Evolutionary conservation across 495 filamentous ascomycete genomes (phyloP).

Genomic region (Aspergillus wentii): DNA sequence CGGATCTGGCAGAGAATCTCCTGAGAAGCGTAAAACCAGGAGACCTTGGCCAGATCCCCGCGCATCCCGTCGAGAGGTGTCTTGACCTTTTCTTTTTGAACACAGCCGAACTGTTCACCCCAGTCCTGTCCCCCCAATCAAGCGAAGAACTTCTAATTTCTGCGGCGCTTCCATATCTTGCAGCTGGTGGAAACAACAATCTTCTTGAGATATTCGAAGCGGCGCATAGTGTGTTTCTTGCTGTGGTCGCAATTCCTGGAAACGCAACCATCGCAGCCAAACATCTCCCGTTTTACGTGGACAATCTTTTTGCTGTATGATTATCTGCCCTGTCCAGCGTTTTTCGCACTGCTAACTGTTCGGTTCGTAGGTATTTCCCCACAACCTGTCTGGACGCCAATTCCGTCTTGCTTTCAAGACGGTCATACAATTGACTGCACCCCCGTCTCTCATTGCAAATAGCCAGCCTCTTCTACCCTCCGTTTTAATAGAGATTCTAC

Average conservation of each 20-base stretch:
- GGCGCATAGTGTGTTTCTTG: conserved; percentile 81
- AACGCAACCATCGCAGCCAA: conserved; percentile 66
- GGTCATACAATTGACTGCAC: conserved; percentile 77
- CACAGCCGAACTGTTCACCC: conserved; percentile 77
- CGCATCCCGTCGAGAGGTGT: conserved; percentile 70
- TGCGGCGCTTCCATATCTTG: conserved; percentile 73
- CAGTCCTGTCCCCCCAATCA: conserved; percentile 56
- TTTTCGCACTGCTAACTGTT: conserved; percentile 7
- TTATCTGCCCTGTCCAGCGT: background rate
- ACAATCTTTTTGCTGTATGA: conserved; percentile 68
- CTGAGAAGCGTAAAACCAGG: conserved; percentile 57
- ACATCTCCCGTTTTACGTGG: conserved; percentile 81
- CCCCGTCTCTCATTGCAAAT: conserved; percentile 68
- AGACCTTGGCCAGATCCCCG: conserved; percentile 60
- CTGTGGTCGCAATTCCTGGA: conserved; percentile 74
- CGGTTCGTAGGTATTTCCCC: conserved; percentile 60
- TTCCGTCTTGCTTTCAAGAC: conserved; percentile 93
- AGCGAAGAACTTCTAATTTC: conserved; percentile 72
- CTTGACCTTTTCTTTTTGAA: conserved; percentile 92
- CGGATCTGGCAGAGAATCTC: conserved; percentile 64
- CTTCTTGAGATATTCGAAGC: conserved; percentile 83
- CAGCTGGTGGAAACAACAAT: conserved; percentile 54
- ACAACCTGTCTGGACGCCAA: conserved; percentile 77
- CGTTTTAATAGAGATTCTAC: conserved; percentile 74
- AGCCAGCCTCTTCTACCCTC: conserved; percentile 72